Evolutionary conservation across 345 rosid genomes (phyloP).

Genomic region (Punica granatum): DNA sequence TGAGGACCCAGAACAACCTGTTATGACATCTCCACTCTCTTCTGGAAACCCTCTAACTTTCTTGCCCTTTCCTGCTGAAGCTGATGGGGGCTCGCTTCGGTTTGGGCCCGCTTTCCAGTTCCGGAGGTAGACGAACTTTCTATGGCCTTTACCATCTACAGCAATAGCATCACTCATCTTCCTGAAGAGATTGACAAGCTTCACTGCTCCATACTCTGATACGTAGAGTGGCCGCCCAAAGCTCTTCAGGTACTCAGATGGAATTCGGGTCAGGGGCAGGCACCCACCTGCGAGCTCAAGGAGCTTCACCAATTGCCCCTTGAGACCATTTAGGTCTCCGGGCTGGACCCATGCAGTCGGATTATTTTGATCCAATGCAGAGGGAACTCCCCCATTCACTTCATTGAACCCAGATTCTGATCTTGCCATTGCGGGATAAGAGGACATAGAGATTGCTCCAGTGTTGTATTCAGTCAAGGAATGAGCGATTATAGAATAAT

Average conservation of each 20-base stretch:
- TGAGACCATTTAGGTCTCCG: slow-evolving; percentile 80
- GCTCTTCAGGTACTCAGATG: slow-evolving; percentile 62
- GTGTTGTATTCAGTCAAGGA: slow-evolving; percentile 43
- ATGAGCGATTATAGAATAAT: slow-evolving; percentile 45
- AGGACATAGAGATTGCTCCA: slow-evolving; percentile 28
- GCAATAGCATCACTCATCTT: slow-evolving; percentile 66
- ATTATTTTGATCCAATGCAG: slow-evolving; percentile 48
- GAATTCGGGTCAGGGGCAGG: slow-evolving; percentile 67
- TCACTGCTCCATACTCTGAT: slow-evolving; percentile 63
- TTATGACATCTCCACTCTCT: slow-evolving; percentile 20
- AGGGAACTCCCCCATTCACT: slow-evolving; percentile 24
- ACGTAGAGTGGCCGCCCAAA: slow-evolving; percentile 76
- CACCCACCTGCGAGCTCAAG: slow-evolving; percentile 82
- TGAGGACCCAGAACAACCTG: slow-evolving; percentile 39
- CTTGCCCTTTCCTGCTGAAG: slow-evolving; percentile 45
- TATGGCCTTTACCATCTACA: slow-evolving; percentile 69
- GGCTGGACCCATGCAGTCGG: slow-evolving; percentile 80
- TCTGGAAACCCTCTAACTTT: slow-evolving; percentile 41
- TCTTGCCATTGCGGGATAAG: slow-evolving; percentile 30
- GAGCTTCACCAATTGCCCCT: slow-evolving; percentile 67
- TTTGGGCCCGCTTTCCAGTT: slow-evolving; percentile 49
- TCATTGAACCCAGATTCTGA: slow-evolving; percentile 52
- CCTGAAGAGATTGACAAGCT: slow-evolving; percentile 81
- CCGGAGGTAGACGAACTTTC: slow-evolving; percentile 57
- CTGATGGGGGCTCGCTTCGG: slow-evolving; percentile 37